phyloP scores from a whole-genome alignment of 129 eudicot genomes.

The Mikania micrantha region DNA sequence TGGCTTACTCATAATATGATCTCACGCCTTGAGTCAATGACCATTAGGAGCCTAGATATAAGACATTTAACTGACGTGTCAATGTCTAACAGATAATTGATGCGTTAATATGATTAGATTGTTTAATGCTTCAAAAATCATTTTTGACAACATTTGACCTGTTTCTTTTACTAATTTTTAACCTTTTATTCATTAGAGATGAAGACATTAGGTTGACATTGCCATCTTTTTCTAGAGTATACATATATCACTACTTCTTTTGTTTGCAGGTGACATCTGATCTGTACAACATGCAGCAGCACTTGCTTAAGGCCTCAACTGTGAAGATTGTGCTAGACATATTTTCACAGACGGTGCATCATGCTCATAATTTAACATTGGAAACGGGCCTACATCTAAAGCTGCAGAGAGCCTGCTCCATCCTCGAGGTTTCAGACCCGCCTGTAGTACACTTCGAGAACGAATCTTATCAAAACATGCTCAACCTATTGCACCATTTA shows the following conservation, averaged over 20 bases:
- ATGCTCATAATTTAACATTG: conserved; percentile 58
- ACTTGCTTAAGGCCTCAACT: conserved; percentile 37
- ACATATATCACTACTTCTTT: not conserved
- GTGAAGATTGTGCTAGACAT: conserved; percentile 48
- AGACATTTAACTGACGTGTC: no score
- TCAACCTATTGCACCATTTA: conserved; percentile 54
- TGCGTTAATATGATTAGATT: not conserved
- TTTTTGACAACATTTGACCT: not conserved
- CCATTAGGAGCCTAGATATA: no score
- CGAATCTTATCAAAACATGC: conserved; percentile 67
- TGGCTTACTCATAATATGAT: no score
- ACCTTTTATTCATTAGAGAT: not conserved
- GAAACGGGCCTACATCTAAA: conserved; percentile 43
- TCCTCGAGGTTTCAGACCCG: conserved; percentile 73
- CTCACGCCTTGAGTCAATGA: not conserved
- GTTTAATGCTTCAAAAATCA: not conserved
- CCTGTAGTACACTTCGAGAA: conserved; percentile 89
- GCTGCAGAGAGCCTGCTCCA: conserved; percentile 71
- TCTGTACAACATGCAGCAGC: conserved; percentile 67
- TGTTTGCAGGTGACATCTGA: conserved; percentile 62
- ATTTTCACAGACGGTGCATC: conserved; percentile 50
- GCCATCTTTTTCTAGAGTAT: not conserved
- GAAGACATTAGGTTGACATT: not conserved
- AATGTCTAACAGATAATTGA: not conserved
- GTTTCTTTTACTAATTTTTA: not conserved